Evolutionary conservation across 305 asterid genomes (phyloP), one percentile per base, ranked within the genome.

Genomic region (Fraxinus xanthoxyloides): DNA sequence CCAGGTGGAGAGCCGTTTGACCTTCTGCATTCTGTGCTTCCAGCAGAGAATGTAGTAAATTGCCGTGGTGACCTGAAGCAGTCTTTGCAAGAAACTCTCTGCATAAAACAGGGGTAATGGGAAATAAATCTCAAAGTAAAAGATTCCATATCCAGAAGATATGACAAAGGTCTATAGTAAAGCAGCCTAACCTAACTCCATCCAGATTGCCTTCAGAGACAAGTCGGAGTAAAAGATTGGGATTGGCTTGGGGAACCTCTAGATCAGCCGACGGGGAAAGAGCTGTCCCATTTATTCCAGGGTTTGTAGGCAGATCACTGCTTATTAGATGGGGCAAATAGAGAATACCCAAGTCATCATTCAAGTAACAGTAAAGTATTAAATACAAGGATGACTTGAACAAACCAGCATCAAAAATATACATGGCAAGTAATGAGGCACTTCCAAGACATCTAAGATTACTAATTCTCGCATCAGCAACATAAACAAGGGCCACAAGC

Each of bases 1-100:
- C 98, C 80, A 96, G 89, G 89, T 96, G 99, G 83, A 96, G 98
- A 83, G 95, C 98, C 81, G 99, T 94, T 90, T 96, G 99, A 48
- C 99, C 99, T 74, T 96, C 99, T 17, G 94, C 87, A 88, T 93
- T 96, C 83, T 96, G 98, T 78, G 98, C 94, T 87, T 93, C 97
- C 82, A 96, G 88, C 72, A 96, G 84, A 82, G 92, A 84, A 79
- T 77, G 77, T 76, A 94, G 82, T 30, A 82, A 87, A 87, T 85
- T 78, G 79, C 70, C 81, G 76, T 85, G 83, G 51, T 88, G 87
- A 81, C 92, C 90, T 40, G 87, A 84, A 54, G 89, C 84, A 86
- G 89, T 83, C 89, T 87, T 93, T 10, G 85, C 86, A 72, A 96
- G 95, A 85, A 96, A 84, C 74, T 90, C 97, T 81, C 99, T 96